phyloP scores from a whole-genome alignment of 768 basidiomycete genomes.

The Rhizopogon salebrosus region DNA sequence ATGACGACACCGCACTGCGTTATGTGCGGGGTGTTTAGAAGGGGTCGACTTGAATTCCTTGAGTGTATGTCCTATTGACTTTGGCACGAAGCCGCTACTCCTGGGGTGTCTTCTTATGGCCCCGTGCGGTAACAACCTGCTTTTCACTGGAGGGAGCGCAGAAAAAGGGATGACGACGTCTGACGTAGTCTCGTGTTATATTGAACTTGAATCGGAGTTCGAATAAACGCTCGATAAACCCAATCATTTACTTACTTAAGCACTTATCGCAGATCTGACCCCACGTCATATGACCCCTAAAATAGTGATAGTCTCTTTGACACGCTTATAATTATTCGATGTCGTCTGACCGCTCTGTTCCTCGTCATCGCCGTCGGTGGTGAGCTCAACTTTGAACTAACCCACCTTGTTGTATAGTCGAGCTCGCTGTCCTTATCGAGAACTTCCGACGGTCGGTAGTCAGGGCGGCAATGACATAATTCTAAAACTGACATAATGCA shows the following conservation, averaged over 20 bases:
- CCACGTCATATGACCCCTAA: conserved; percentile 22
- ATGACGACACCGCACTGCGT: conserved; percentile 22
- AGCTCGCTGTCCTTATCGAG: not conserved
- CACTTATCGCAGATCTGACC: conserved; percentile 30
- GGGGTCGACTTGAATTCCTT: not conserved
- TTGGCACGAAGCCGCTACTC: not conserved
- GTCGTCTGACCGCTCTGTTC: too few species aligned
- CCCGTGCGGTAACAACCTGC: conserved; percentile 25
- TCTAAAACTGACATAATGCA: not conserved
- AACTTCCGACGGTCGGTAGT: not conserved
- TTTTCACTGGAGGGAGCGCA: conserved; percentile 19
- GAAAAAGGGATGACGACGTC: conserved; percentile 34
- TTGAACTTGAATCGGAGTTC: conserved; percentile 40
- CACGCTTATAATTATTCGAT: not conserved
- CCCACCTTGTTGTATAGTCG: not conserved
- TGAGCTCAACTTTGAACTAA: not conserved
- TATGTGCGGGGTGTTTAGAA: conserved; percentile 3
- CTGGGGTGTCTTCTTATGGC: conserved; percentile 12
- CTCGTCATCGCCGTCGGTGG: not conserved
- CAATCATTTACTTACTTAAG: conserved; percentile 5
- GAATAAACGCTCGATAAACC: conserved; percentile 13
- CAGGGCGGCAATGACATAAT: not conserved
- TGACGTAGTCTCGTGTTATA: conserved; percentile 38
- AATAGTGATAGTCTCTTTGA: not conserved
- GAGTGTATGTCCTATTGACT: not conserved